phyloP scores from a whole-genome alignment of 78 protist species.

The Dictyostelium brefeldianum region DNA sequence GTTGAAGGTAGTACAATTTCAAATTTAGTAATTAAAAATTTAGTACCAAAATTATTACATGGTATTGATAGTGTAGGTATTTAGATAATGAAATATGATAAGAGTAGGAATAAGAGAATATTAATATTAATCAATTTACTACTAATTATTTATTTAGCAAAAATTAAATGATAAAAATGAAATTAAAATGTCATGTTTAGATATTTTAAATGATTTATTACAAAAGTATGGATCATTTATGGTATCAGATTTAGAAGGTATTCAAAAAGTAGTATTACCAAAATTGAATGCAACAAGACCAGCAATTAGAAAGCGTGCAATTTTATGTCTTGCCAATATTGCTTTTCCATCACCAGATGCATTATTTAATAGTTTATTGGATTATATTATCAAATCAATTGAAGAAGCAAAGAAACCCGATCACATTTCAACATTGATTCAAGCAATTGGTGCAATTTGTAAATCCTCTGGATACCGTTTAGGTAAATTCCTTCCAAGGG shows the following conservation, averaged over 20 bases:
- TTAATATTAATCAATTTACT: neutral
- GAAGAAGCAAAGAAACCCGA: conserved; percentile 79
- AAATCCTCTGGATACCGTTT: conserved; percentile 69
- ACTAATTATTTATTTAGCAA: conserved; percentile 2
- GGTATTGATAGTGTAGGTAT: conserved; percentile 39
- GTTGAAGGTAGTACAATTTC: conserved; percentile 52
- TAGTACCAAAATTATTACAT: conserved; percentile 61
- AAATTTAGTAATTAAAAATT: conserved; percentile 47
- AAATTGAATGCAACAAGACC: conserved; percentile 53
- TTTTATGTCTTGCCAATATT: conserved; percentile 67
- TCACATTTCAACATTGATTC: conserved; percentile 76
- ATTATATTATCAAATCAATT: conserved; percentile 58
- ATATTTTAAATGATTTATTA: conserved; percentile 73
- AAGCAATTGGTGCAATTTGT: conserved; percentile 71
- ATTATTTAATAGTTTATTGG: conserved; percentile 64
- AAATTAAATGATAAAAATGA: conserved; percentile 79
- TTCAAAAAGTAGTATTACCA: conserved; percentile 73
- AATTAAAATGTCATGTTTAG: conserved; percentile 66
- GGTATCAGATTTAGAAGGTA: conserved; percentile 54
- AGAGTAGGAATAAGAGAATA: no score
- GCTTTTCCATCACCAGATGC: conserved; percentile 78
- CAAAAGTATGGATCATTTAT: conserved; percentile 64
- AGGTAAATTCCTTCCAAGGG: conserved; percentile 64
- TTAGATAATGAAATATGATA: no score
- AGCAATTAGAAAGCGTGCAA: conserved; percentile 80